Conservation (phyloP, 148 eudicot species). For the Rhododendron williamsianum region DNA sequence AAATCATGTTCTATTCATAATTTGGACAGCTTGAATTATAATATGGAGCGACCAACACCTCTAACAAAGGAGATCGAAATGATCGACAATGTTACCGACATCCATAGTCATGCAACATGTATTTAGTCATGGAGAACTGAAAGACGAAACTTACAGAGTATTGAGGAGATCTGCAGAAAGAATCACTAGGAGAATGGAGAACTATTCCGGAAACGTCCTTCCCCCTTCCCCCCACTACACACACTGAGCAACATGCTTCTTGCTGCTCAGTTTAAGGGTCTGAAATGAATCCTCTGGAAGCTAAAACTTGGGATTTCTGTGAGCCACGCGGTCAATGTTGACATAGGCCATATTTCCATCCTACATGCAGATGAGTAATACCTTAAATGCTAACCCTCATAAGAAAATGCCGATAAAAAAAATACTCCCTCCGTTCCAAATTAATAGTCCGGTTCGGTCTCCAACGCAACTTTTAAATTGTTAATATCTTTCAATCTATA, state of each 20-base stretch:
- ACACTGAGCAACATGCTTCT: not conserved
- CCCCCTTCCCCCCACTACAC: not conserved
- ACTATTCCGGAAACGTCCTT: not conserved
- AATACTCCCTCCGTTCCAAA: no score
- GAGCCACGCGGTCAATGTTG: not conserved
- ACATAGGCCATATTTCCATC: not conserved
- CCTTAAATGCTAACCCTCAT: not conserved
- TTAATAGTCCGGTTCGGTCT: no score
- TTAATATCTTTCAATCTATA: no score
- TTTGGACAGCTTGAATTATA: not conserved
- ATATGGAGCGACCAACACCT: not conserved
- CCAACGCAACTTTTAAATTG: no score
- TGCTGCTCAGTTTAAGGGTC: not conserved
- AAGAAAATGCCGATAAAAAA: not conserved
- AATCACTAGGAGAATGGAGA: not conserved
- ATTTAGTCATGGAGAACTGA: not conserved
- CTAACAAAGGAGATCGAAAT: not conserved
- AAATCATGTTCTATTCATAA: not conserved
- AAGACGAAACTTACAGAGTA: not conserved
- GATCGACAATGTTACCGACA: not conserved
- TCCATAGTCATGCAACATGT: not conserved
- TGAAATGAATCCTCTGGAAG: not conserved
- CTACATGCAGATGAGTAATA: not conserved
- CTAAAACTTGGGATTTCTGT: not conserved
- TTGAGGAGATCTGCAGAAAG: no score